phyloP scores from a whole-genome alignment of 192 early-diverging fungal genomes.

The Chytriomyces sp. region DNA sequence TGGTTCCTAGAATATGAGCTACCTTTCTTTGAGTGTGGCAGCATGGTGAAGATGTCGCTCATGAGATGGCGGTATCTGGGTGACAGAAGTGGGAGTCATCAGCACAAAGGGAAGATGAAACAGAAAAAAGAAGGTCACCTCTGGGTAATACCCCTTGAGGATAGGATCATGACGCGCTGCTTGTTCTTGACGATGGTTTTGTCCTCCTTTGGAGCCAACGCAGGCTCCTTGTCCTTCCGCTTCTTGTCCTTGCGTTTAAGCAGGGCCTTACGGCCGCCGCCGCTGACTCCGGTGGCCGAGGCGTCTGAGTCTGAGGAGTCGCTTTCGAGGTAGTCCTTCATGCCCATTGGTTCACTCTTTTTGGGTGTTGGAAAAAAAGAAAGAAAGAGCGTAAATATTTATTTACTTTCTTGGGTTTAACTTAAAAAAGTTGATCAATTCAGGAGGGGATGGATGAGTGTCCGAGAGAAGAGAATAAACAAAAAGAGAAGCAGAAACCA shows the following conservation, averaged over 20 bases:
- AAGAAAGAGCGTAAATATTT: too few relatives aligned
- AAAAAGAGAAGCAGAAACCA: too few relatives aligned
- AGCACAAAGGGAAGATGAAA: too few relatives aligned
- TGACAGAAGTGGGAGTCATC: background rate
- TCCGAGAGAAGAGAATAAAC: too few relatives aligned
- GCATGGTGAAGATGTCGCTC: conserved; percentile 81
- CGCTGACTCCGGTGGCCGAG: background rate
- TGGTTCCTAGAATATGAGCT: background rate
- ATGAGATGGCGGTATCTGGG: conserved; percentile 88
- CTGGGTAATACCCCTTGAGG: conserved; percentile 85
- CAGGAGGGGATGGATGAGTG: too few relatives aligned
- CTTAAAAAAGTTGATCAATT: too few relatives aligned
- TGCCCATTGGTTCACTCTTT: background rate
- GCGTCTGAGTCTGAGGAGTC: background rate
- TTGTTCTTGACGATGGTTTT: conserved; percentile 68
- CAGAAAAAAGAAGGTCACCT: conserved; percentile 54
- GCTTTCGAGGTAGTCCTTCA: background rate
- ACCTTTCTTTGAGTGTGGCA: conserved; percentile 96
- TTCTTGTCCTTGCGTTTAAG: conserved; percentile 10
- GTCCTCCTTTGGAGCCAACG: background rate
- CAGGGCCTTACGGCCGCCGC: conserved; percentile 29
- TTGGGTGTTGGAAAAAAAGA: too few relatives aligned
- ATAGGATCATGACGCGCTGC: conserved; percentile 86
- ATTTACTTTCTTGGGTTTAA: too few relatives aligned
- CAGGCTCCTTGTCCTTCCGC: conserved; percentile 5